Evolutionary conservation across 2,329 filamentous ascomycete species (phyloP).

Genomic region (Calonectria pteridis): DNA sequence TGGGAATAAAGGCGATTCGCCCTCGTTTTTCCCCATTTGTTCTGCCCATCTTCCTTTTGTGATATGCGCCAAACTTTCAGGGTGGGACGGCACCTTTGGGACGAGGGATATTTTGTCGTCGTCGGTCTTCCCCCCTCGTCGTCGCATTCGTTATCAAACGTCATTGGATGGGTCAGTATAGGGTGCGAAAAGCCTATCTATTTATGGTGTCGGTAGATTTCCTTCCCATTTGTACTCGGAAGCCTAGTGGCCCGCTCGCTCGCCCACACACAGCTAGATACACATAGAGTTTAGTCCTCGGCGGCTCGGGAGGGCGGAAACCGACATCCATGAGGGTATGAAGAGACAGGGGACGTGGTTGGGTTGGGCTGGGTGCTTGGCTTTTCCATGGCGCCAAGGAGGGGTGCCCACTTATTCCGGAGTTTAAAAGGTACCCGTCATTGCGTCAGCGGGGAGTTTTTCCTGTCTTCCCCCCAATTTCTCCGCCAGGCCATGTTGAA

Average conservation of each 20-base stretch:
- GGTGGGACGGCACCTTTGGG: not conserved
- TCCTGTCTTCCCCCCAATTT: not conserved
- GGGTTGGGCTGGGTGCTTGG: not conserved
- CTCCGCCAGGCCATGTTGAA: not conserved
- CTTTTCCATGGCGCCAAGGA: not conserved
- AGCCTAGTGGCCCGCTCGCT: not conserved
- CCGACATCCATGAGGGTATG: not conserved
- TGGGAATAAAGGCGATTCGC: not conserved
- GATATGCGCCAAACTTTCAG: not conserved
- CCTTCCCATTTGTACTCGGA: not conserved
- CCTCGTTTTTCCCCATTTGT: not conserved
- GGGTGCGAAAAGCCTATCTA: not conserved
- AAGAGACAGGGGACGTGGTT: no score
- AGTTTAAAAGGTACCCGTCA: not conserved
- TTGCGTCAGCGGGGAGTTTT: not conserved
- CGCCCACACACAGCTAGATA: not conserved
- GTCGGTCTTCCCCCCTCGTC: not conserved
- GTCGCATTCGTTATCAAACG: not conserved
- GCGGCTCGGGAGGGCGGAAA: not conserved
- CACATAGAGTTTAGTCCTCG: not conserved
- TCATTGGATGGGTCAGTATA: not conserved
- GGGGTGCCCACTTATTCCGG: not conserved
- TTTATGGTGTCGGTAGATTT: not conserved
- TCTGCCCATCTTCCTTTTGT: not conserved
- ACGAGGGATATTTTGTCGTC: not conserved